Conservation (phyloP, 2,329 filamentous ascomycete genomes). For the Immersiporthe knoxdaviesiana region DNA sequence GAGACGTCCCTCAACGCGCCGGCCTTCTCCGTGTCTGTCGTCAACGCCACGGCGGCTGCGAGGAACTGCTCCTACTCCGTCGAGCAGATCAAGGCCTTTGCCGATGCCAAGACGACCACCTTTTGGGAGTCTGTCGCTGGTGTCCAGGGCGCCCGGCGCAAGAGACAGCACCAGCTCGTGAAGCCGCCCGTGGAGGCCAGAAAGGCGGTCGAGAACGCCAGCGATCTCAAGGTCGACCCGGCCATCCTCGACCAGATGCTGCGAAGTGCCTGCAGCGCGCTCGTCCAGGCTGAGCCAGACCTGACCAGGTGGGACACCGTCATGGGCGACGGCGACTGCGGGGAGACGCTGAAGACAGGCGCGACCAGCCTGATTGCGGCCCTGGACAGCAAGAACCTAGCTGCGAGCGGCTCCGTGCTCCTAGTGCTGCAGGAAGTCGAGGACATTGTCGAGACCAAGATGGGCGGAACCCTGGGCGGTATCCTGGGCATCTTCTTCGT, state of each 20-base stretch:
- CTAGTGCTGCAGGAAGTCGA: conserved; percentile 53
- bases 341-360: conserved; percentile 62
- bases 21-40: conserved; percentile 69
- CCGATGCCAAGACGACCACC: conserved; percentile 66
- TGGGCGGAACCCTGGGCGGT: conserved; percentile 57
- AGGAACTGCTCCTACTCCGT: conserved; percentile 49
- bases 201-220: conserved; percentile 43
- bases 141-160: conserved; percentile 45
- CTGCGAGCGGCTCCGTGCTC: conserved; percentile 50
- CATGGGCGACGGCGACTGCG: conserved; percentile 62
- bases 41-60: conserved; percentile 59
- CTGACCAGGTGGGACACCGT: conserved; percentile 49
- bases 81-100: conserved; percentile 61
- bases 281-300: conserved; percentile 63
- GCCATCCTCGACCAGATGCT: conserved; percentile 57
- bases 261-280: conserved; percentile 53
- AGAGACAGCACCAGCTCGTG: conserved; percentile 51
- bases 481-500: conserved; percentile 60
- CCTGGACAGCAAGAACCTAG: conserved; percentile 41
- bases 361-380: conserved; percentile 53
- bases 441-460: conserved; percentile 59
- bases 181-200: conserved; percentile 40
- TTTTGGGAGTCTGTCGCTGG: conserved; percentile 58
- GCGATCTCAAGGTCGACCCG: conserved; percentile 56
- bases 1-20: conserved; percentile 75